Evolutionary conservation across 176 grass and related monocot species (phyloP).

Genomic region (Carex kokanica): DNA sequence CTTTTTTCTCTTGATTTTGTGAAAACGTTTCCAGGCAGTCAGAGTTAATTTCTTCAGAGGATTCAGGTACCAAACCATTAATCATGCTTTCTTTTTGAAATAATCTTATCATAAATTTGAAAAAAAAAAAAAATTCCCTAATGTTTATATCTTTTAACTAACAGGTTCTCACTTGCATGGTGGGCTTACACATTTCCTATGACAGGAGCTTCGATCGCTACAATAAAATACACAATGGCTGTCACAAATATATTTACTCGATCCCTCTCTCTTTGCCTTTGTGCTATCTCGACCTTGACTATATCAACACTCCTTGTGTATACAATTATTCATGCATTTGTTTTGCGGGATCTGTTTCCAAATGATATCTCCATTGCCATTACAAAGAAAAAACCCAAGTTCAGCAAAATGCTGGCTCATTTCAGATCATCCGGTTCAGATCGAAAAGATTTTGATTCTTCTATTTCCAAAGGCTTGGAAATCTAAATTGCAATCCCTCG

Average conservation of each 20-base stretch:
- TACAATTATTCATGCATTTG: constrained; percentile 78
- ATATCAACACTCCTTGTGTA: constrained; percentile 60
- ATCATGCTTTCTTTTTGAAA: neutral
- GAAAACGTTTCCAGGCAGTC: constrained; percentile 48
- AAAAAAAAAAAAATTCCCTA: neutral
- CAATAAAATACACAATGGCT: constrained; percentile 63
- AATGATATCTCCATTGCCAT: constrained; percentile 97
- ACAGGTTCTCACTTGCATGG: constrained; percentile 91
- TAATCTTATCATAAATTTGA: neutral
- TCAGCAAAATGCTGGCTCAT: constrained; percentile 64
- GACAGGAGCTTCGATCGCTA: constrained; percentile 67
- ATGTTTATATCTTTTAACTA: neutral
- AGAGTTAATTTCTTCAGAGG: constrained; percentile 91
- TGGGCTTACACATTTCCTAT: constrained; percentile 99
- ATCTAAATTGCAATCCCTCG: neutral
- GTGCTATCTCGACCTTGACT: constrained; percentile 65
- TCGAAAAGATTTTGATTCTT: constrained; percentile 50
- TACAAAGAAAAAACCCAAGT: constrained; percentile 60
- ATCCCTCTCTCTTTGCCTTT: constrained; percentile 60
- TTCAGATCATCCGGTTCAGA: constrained; percentile 74
- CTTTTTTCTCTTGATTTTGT: neutral
- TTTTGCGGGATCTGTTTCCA: constrained; percentile 83
- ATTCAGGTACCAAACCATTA: constrained; percentile 36
- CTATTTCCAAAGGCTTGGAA: constrained; percentile 34
- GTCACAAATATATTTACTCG: constrained; percentile 67